Percentiles rank a stretch among this genome's conserved stretches.
phyloP scores from a whole-genome alignment of 176 grass and related monocot genomes.

The Elymus sibiricus region DNA sequence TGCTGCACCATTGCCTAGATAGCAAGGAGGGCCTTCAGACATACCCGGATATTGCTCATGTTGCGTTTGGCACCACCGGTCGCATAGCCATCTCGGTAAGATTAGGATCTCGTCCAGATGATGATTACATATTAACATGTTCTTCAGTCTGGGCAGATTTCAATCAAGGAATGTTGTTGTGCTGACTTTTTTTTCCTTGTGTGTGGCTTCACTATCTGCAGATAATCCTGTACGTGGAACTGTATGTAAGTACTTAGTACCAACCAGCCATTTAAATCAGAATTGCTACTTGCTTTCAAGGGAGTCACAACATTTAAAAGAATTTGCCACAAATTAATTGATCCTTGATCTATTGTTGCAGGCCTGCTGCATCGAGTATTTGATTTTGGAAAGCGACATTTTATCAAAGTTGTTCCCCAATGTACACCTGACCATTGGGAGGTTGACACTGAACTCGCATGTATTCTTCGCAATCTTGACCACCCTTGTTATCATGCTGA shows the following conservation, averaged over 20 bases:
- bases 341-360: slow-evolving; percentile 24
- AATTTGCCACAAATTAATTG: neutral
- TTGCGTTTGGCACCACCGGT: slow-evolving; percentile 71
- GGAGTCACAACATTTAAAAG: neutral
- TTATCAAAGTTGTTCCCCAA: slow-evolving; percentile 25
- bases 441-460: neutral
- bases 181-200: slow-evolving; percentile 13
- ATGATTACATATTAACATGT: neutral
- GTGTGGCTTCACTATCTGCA: slow-evolving; percentile 38
- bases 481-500: slow-evolving; percentile 74
- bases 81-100: slow-evolving; percentile 76
- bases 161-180: neutral
- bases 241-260: slow-evolving; percentile 75
- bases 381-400: slow-evolving; percentile 77
- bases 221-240: slow-evolving; percentile 84
- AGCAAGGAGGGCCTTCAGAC: slow-evolving; percentile 73
- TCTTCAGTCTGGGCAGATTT: neutral
- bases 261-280: neutral
- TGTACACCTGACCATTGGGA: neutral
- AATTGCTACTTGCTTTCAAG: neutral
- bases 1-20: slow-evolving; percentile 76
- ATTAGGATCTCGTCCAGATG: neutral
- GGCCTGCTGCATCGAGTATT: slow-evolving; percentile 58
- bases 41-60: slow-evolving; percentile 92
- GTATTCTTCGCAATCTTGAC: slow-evolving; percentile 58